These are phyloP conservation scores for Hanseniaspora nectarophila DNA, from an alignment of 805 yeast species.

Conservation along the genomic window DNA sequence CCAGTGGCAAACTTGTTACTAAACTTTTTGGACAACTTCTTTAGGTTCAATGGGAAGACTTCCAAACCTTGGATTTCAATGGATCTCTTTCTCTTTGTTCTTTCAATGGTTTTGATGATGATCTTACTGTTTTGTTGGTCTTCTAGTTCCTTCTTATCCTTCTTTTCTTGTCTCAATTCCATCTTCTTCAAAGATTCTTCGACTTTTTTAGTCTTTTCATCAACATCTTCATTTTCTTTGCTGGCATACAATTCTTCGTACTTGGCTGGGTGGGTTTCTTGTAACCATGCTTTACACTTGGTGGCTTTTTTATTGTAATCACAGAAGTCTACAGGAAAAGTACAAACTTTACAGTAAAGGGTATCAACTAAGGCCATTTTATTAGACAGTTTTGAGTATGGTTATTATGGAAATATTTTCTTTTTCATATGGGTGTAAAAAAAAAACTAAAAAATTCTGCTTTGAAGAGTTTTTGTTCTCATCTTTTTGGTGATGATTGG, in stretches of 20 bases:
- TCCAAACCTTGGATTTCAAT: constrained; percentile 81
- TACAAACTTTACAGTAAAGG: constrained; percentile 65
- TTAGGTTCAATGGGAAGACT: constrained; percentile 76
- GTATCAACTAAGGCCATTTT: constrained; percentile 31
- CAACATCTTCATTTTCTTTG: constrained; percentile 47
- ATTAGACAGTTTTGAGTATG: background rate
- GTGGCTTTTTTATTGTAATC: constrained; percentile 76
- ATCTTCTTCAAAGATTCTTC: constrained; percentile 71
- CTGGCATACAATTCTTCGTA: constrained; percentile 48
- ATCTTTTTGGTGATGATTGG: too few relatives aligned
- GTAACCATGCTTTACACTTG: constrained; percentile 76
- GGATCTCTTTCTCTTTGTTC: constrained; percentile 80
- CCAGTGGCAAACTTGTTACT: constrained; percentile 95
- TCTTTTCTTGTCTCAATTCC: constrained; percentile 75
- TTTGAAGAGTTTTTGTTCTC: too few relatives aligned
- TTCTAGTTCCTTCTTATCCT: constrained; percentile 71
- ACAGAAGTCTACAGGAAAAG: constrained; percentile 83
- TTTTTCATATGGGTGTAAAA: too few relatives aligned
- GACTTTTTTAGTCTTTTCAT: constrained; percentile 72
- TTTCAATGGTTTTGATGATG: constrained; percentile 69
- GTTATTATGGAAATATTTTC: too few relatives aligned
- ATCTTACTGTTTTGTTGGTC: constrained; percentile 73
- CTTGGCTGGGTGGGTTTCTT: constrained; percentile 44
- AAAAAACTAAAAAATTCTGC: too few relatives aligned
- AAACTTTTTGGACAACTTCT: constrained; percentile 81